Evolutionary conservation across 2,329 filamentous ascomycete species (phyloP).

Genomic region (Xylariaceae sp.): DNA sequence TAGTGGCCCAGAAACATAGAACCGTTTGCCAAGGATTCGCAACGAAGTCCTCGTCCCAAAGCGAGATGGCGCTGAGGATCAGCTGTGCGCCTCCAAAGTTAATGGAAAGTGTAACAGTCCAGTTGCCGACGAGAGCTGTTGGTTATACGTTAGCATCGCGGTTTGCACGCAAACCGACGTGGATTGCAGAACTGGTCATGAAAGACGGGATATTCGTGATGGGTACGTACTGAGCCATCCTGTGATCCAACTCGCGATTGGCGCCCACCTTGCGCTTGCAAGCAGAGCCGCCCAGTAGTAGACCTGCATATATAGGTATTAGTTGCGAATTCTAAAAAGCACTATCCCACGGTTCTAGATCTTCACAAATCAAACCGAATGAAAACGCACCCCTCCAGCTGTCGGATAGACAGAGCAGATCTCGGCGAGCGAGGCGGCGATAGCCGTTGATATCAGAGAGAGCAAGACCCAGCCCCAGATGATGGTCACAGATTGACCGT

Average conservation of each 20-base stretch:
- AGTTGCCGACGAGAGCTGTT: constrained; percentile 70
- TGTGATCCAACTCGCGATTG: constrained; percentile 64
- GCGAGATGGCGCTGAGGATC: constrained; percentile 61
- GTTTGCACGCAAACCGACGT: too few relatives aligned
- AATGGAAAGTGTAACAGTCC: constrained; percentile 61
- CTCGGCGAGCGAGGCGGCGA: constrained; percentile 64
- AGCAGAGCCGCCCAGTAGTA: constrained; percentile 72
- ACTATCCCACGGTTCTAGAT: too few relatives aligned
- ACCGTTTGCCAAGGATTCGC: constrained; percentile 67
- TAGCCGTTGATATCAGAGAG: constrained; percentile 57
- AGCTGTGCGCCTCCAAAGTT: constrained; percentile 67
- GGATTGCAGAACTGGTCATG: too few relatives aligned
- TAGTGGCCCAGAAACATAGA: constrained; percentile 68
- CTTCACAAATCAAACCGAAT: too few relatives aligned
- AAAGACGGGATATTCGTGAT: too few relatives aligned
- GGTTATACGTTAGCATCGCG: too few relatives aligned
- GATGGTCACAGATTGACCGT: constrained; percentile 65
- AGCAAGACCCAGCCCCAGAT: constrained; percentile 68
- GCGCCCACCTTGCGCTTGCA: constrained; percentile 59
- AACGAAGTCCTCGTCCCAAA: constrained; percentile 66
- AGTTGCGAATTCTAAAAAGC: too few relatives aligned
- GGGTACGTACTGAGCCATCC: constrained; percentile 73
- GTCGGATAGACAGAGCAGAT: constrained; percentile 67
- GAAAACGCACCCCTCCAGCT: constrained; percentile 61
- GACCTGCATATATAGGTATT: too few relatives aligned